A percentile compares a stretch with the other conserved stretches of the same genome.
Evolutionary conservation across 148 eudicot genomes (phyloP).

Genomic region (Spergularia bocconei): DNA sequence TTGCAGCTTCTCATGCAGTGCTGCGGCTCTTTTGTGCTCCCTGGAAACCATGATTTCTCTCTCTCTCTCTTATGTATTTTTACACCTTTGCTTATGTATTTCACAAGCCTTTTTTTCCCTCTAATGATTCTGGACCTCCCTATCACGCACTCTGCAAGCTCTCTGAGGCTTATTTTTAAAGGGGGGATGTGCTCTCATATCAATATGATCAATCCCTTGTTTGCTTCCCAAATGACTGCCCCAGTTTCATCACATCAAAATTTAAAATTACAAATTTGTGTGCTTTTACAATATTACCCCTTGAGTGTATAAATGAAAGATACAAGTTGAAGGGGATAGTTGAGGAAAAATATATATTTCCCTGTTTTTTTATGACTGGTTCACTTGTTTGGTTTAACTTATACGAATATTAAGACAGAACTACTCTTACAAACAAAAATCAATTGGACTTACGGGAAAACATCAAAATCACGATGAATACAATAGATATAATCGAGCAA

Average conservation of each 20-base stretch:
- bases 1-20: constrained; percentile 88
- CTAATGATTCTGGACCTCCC: constrained; percentile 18
- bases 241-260: constrained; percentile 15
- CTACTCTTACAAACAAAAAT: background rate
- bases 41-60: constrained; percentile 55
- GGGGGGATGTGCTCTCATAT: constrained; percentile 47
- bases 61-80: constrained; percentile 13
- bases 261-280: constrained; percentile 6
- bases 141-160: constrained; percentile 26
- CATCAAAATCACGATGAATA: too few relatives aligned
- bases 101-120: background rate
- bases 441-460: too few relatives aligned
- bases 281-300: constrained; percentile 37
- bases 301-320: background rate
- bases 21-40: constrained; percentile 62
- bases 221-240: constrained; percentile 45
- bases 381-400: too few relatives aligned
- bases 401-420: too few relatives aligned
- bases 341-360: background rate
- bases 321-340: background rate
- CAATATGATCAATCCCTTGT: constrained; percentile 53
- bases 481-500: too few relatives aligned
- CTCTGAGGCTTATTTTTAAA: constrained; percentile 35
- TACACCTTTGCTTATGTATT: background rate
- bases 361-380: too few relatives aligned